phyloP scores from a whole-genome alignment of 139 green algal species.

The Chloropicon primus region DNA sequence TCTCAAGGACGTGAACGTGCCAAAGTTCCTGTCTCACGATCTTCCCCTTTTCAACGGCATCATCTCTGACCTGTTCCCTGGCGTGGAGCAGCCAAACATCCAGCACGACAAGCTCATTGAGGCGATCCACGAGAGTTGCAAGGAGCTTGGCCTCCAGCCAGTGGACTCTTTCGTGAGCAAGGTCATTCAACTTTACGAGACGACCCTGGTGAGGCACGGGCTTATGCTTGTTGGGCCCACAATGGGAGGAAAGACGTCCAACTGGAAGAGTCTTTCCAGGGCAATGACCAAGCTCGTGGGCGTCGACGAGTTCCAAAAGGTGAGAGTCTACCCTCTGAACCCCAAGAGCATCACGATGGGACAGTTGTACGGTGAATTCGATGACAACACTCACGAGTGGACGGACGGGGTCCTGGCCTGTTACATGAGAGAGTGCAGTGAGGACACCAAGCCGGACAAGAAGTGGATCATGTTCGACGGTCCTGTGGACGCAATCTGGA shows the following conservation, averaged over 20 bases:
- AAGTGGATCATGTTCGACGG: constrained; percentile 76
- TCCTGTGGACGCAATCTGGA: constrained; percentile 61
- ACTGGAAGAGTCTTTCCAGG: constrained; percentile 31
- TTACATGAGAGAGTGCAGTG: constrained; percentile 60
- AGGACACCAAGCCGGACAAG: constrained; percentile 54
- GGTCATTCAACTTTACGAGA: constrained; percentile 76
- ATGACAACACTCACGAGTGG: constrained; percentile 66
- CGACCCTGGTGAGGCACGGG: constrained; percentile 64
- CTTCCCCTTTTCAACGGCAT: constrained; percentile 61
- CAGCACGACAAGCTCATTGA: constrained; percentile 24
- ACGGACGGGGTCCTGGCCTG: constrained; percentile 60
- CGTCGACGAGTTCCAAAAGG: constrained; percentile 24
- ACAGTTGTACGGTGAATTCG: constrained; percentile 70
- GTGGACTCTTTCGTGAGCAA: constrained; percentile 48
- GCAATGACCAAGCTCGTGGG: constrained; percentile 31
- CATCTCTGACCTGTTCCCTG: constrained; percentile 59
- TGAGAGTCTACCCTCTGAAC: constrained; percentile 44
- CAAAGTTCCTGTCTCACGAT: constrained; percentile 60
- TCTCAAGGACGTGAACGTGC: constrained; percentile 55
- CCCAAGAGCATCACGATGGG: constrained; percentile 66
- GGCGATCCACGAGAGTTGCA: constrained; percentile 29
- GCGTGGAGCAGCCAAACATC: constrained; percentile 25
- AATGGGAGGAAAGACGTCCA: constrained; percentile 58
- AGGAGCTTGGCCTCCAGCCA: constrained; percentile 28
- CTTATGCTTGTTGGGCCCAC: constrained; percentile 74